These are phyloP conservation scores for Scytalidium lignicola DNA, from an alignment of 2,329 filamentous ascomycete genomes.

Conservation along the genomic window DNA sequence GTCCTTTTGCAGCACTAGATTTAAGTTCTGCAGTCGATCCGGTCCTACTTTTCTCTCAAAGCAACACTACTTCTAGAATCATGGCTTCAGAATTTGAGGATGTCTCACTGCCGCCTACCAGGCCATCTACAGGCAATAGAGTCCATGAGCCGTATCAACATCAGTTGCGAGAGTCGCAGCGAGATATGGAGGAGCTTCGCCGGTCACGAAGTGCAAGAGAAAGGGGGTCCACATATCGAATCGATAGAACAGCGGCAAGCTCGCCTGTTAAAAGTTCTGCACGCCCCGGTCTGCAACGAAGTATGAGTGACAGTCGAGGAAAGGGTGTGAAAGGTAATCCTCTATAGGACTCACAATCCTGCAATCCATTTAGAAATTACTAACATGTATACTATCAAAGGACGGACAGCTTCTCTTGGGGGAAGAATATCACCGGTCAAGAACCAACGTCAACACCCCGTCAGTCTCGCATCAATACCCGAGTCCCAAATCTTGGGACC, in stretches of 20 bases:
- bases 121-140: slow-evolving; percentile 22
- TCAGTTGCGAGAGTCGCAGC: slow-evolving; percentile 23
- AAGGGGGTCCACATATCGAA: slow-evolving; percentile 10
- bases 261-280: slow-evolving; percentile 25
- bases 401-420: slow-evolving; percentile 15
- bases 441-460: slow-evolving; percentile 33
- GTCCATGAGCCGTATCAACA: slow-evolving; percentile 26
- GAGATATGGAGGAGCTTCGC: slow-evolving; percentile 25
- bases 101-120: slow-evolving; percentile 17
- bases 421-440: slow-evolving; percentile 45
- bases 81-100: slow-evolving; percentile 19
- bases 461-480: slow-evolving; percentile 53
- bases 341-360: no score
- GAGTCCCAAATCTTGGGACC: slow-evolving; percentile 39
- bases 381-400: slow-evolving; percentile 14
- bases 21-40: slow-evolving; percentile 51
- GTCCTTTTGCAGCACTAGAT: slow-evolving; percentile 45
- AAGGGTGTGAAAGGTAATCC: slow-evolving; percentile 18
- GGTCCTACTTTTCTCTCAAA: slow-evolving; percentile 50
- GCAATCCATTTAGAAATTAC: not conserved
- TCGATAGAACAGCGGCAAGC: slow-evolving; percentile 22
- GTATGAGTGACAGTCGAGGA: slow-evolving; percentile 23
- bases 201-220: slow-evolving; percentile 20
- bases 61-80: slow-evolving; percentile 25
- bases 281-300: slow-evolving; percentile 22